Percentiles rank a stretch among this genome's conserved stretches.
These are phyloP conservation scores for Pilobolus umbonatus DNA, from an alignment of 192 early-diverging fungal genomes.

Conservation along the genomic window DNA sequence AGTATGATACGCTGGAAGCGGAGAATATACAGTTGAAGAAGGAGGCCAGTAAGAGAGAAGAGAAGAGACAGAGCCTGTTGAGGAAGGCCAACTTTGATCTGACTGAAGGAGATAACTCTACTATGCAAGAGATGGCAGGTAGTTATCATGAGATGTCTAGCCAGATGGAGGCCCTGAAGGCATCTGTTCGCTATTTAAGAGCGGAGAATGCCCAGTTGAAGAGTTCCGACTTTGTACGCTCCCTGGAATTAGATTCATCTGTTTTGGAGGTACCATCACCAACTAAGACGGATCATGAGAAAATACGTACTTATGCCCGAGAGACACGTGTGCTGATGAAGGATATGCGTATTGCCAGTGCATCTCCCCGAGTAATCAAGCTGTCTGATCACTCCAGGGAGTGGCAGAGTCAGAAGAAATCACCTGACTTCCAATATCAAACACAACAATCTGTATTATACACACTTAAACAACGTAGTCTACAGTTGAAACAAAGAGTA, in stretches of 20 bases:
- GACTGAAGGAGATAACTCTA: neutral
- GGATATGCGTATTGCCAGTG: conserved; percentile 40
- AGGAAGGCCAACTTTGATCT: conserved; percentile 15
- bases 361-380: conserved; percentile 46
- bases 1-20: conserved; percentile 61
- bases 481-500: conserved; percentile 35
- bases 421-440: conserved; percentile 51
- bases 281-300: neutral
- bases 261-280: conserved; percentile 1
- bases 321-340: conserved; percentile 46
- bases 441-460: conserved; percentile 50
- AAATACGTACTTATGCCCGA: conserved; percentile 35
- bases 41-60: conserved; percentile 17
- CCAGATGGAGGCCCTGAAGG: conserved; percentile 67
- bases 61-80: conserved; percentile 13
- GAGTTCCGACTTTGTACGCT: conserved; percentile 44
- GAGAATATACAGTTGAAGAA: conserved; percentile 58
- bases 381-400: conserved; percentile 19
- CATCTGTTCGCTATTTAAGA: conserved; percentile 69
- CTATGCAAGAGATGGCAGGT: conserved; percentile 5
- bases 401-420: conserved; percentile 41
- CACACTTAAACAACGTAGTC: conserved; percentile 50
- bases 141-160: conserved; percentile 24
- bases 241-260: conserved; percentile 27
- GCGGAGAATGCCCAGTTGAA: conserved; percentile 84